Base-by-base conservation (phyloP, 2,329 filamentous ascomycete genomes). In the Penicillium nordicum region DNA sequence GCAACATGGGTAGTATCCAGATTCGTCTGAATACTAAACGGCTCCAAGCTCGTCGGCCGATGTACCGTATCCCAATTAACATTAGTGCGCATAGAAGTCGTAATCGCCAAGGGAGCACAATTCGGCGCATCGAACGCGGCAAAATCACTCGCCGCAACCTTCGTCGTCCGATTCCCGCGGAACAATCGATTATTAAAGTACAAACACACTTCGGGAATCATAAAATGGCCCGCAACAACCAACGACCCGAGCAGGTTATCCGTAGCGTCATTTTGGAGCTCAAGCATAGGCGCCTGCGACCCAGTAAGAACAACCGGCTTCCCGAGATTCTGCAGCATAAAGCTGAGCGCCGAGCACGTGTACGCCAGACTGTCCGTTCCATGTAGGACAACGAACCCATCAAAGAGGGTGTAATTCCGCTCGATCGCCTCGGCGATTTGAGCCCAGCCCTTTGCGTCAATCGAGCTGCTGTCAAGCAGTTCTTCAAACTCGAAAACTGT, bases 181-280 rank as follows among this genome's bases (percentile, higher is more conserved):
- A 92, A 95, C 21, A 97, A 83, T 63, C 87, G 90, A 77, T 95
- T 89, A 74, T 94, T 90, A 80, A 97, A 97, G 79, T 95, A 96
- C 36, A 97, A 82, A 71, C 90, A 92, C 51, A 97, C 92, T 72
- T 96, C 92, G 0, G 92, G 92, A 56, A 97, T 90, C 77, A 91
- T 89, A 70, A 96, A 96, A 58, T 94, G 94, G 34, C 91, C 91
- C 3, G 92, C 92, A 54, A 96, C 88, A 69, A 96, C 91, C 68
- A 96, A 82, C 1, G 90, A 92, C 21, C 90, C 90, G 5, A 96
- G 83, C 12, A 97, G 82, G 68, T 96, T 97, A 76, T 95, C 92
- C 37, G 92, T 89, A 10, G 92, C 92, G 72, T 97, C 92, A 50
- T 89, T 94, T 74, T 96, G 92, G 27, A 96, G 83, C 58, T 92